Base-by-base conservation (phyloP, 345 rosid species). In the Xanthoceras sorbifolium region DNA sequence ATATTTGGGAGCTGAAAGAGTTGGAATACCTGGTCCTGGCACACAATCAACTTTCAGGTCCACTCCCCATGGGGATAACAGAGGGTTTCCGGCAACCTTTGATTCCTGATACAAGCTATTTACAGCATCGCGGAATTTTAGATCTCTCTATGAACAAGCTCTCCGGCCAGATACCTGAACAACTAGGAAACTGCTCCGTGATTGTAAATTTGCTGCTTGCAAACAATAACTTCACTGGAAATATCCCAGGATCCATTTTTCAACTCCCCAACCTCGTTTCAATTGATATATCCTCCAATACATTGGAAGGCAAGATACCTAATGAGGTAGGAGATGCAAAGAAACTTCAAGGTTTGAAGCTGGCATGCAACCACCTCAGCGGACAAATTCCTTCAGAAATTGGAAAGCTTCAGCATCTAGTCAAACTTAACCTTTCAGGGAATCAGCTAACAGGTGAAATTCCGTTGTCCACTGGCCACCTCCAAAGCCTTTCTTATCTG, bases 381-480 rank as follows among this genome's bases (percentile, higher is more conserved):
- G 76, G 76, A 17, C 32, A 9, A 31, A 73, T 73, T 73, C 76
- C 68, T 73, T 26, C 69, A 28, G 76, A 73, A 73, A 73, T 73
- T 42, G 76, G 69, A 44, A 62, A 42, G 60, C 68, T 73, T 62
- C 57, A 73, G 29, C 60, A 62, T 20, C 57, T 61, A 31, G 76
- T 73, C 42, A 73, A 73, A n/a, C 76, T 61, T 42, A 73, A 73
- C 36, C 69, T 73, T 9, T 73, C 69, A 26, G 40, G 76, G 26
- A 73, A 73, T 62, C 28, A 73, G 25, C 76, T 62, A 9, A 63
- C 46, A 42, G 76, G 68, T 62, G 76, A 29, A 38, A 61, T 44
- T 73, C 76, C 76, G 42, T 4, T 38, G 28, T 26, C 68, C 68
- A 73, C 50, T 25, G 59, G 68, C 28, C 64, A 62, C 31, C 57